Evolutionary conservation across 306 rosid species (phyloP).

Genomic region (Chamaecrista fasciculata): DNA sequence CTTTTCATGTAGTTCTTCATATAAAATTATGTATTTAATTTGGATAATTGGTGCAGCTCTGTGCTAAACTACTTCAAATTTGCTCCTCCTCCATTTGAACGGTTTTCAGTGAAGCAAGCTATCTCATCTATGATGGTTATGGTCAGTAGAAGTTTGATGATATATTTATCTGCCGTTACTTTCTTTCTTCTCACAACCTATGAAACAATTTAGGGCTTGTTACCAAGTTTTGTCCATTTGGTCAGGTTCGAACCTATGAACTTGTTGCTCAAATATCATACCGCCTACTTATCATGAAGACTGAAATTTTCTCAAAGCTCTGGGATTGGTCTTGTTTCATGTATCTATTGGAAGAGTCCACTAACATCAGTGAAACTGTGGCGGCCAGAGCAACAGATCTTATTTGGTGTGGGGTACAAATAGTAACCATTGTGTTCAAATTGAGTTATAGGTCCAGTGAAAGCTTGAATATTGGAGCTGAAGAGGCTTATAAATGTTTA

Average conservation of each 20-base stretch:
- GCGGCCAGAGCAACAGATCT: slow-evolving; percentile 34
- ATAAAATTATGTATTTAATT: slow-evolving; percentile 17
- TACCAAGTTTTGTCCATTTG: not conserved
- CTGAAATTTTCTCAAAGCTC: slow-evolving; percentile 56
- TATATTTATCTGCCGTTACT: not conserved
- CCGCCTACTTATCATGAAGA: slow-evolving; percentile 56
- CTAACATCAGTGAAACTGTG: not conserved
- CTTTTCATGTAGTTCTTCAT: not conserved
- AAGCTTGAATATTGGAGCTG: slow-evolving; percentile 41
- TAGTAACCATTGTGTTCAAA: slow-evolving; percentile 52
- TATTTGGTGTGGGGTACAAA: slow-evolving; percentile 68
- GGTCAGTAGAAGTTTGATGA: slow-evolving; percentile 42
- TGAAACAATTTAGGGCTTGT: not conserved
- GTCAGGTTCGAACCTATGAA: slow-evolving; percentile 39
- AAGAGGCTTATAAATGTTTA: slow-evolving; percentile 58
- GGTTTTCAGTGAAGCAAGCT: slow-evolving; percentile 39
- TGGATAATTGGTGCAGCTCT: slow-evolving; percentile 51
- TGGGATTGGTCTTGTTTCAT: slow-evolving; percentile 86
- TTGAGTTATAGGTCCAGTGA: slow-evolving; percentile 45
- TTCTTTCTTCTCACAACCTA: not conserved
- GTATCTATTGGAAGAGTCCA: slow-evolving; percentile 41
- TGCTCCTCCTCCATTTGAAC: slow-evolving; percentile 84
- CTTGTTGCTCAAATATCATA: slow-evolving; percentile 61
- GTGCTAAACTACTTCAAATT: slow-evolving; percentile 63
- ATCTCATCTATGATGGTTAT: not conserved